Evolutionary conservation across 768 basidiomycete genomes (phyloP).

Genomic region (Suillus ampliporus): DNA sequence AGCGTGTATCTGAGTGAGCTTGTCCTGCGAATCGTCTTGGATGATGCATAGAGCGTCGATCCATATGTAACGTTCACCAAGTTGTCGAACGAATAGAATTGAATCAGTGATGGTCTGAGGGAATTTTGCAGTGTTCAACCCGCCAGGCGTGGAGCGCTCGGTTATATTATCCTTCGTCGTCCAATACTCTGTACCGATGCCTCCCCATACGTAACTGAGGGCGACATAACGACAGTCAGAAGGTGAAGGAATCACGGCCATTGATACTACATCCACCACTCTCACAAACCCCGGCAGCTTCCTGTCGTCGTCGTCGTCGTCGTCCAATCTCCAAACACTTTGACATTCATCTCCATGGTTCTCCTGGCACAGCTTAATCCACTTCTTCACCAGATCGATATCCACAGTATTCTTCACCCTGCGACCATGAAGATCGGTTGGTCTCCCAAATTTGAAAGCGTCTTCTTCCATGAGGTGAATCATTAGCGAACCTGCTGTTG

Average conservation of each 20-base stretch:
- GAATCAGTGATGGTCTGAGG: conserved; percentile 15
- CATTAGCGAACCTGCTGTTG: conserved; percentile 1
- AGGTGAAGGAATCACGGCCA: conserved; percentile 10
- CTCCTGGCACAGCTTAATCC: conserved; percentile 8
- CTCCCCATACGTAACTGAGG: conserved; percentile 17
- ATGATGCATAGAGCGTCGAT: conserved; percentile 19
- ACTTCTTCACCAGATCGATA: conserved; percentile 12
- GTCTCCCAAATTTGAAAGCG: conserved; percentile 9
- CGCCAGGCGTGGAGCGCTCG: background rate
- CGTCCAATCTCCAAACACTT: background rate
- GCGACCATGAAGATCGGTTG: conserved; percentile 12
- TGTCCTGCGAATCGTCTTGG: conserved; percentile 11
- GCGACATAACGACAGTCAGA: conserved; percentile 12
- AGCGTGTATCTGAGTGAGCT: conserved; percentile 10
- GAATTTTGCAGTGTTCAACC: conserved; percentile 2
- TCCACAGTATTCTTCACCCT: conserved; percentile 10
- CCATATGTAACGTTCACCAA: conserved; percentile 16
- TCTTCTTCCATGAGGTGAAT: conserved; percentile 15
- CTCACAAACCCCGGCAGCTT: conserved; percentile 6
- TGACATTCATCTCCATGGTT: conserved; percentile 9
- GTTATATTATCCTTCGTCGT: conserved; percentile 11
- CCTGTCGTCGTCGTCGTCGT: background rate
- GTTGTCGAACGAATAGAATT: conserved; percentile 9
- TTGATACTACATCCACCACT: conserved; percentile 9
- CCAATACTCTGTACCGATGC: conserved; percentile 9